Conservation (phyloP, 306 rosid species). For the Ziziphus jujuba region DNA sequence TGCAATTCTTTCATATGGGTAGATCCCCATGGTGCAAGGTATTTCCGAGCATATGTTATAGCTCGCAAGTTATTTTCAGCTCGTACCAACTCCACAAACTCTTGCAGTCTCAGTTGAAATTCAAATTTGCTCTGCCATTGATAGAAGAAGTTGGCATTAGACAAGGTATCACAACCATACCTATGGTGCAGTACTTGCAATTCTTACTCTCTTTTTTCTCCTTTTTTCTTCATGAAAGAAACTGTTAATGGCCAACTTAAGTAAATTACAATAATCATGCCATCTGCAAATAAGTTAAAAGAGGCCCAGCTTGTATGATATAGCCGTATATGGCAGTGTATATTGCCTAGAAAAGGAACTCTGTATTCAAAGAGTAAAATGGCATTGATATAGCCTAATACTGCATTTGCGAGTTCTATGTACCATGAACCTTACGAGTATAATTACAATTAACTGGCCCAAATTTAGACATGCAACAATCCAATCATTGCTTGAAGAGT, state of each 20-base stretch:
- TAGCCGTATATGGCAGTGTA: not conserved
- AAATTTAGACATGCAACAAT: too few relatives aligned
- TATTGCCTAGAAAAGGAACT: too few relatives aligned
- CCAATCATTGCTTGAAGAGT: too few relatives aligned
- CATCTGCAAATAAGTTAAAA: not conserved
- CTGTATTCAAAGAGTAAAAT: too few relatives aligned
- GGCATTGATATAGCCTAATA: too few relatives aligned
- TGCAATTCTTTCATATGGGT: constrained; percentile 88
- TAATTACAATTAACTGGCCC: too few relatives aligned
- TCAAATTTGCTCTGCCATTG: constrained; percentile 83
- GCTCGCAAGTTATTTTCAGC: constrained; percentile 83
- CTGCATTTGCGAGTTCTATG: too few relatives aligned
- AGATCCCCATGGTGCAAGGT: constrained; percentile 89
- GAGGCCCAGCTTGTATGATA: not conserved
- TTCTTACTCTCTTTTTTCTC: not conserved
- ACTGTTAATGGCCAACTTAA: not conserved
- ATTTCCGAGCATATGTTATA: constrained; percentile 75
- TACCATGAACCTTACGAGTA: too few relatives aligned
- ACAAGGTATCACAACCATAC: not conserved
- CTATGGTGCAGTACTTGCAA: constrained; percentile 1
- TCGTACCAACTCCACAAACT: constrained; percentile 91
- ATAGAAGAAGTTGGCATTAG: constrained; percentile 37
- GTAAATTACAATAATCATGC: not conserved
- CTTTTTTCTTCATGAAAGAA: not conserved
- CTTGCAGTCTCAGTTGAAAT: constrained; percentile 96